These are phyloP conservation scores for Blattamonas nauphoetae DNA, from an alignment of 78 protist genomes.

Conservation along the genomic window DNA sequence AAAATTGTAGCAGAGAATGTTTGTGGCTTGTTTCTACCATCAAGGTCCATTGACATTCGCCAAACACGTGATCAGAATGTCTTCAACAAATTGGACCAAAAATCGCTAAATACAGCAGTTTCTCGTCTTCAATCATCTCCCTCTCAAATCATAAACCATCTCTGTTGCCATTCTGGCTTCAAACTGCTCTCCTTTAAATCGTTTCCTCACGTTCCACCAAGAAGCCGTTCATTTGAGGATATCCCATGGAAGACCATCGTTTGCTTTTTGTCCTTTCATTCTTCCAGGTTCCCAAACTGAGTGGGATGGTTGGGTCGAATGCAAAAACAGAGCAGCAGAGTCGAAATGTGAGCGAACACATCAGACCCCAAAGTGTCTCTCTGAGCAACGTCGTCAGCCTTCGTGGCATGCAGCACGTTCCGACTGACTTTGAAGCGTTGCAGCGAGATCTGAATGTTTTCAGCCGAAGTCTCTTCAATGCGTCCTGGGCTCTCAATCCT, in stretches of 20 bases:
- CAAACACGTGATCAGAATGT: not conserved
- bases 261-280: too few relatives aligned
- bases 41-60: too few relatives aligned
- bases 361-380: too few relatives aligned
- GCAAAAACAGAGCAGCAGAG: too few relatives aligned
- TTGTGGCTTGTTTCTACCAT: conserved; percentile 14
- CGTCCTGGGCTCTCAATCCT: not conserved
- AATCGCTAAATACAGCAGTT: not conserved
- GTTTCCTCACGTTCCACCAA: conserved; percentile 16
- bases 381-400: not conserved
- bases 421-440: not conserved
- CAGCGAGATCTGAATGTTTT: not conserved
- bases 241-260: too few relatives aligned
- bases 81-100: not conserved
- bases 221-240: too few relatives aligned
- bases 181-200: conserved; percentile 3
- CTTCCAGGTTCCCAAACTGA: too few relatives aligned
- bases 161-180: conserved; percentile 13
- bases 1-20: conserved; percentile 3
- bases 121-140: not conserved
- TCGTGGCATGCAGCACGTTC: not conserved
- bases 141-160: not conserved
- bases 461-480: not conserved
- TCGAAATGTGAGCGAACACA: too few relatives aligned
- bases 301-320: too few relatives aligned